These are phyloP conservation scores for Chytriomyces sp. DNA, from an alignment of 192 early-diverging fungal species.

Conservation along the genomic window DNA sequence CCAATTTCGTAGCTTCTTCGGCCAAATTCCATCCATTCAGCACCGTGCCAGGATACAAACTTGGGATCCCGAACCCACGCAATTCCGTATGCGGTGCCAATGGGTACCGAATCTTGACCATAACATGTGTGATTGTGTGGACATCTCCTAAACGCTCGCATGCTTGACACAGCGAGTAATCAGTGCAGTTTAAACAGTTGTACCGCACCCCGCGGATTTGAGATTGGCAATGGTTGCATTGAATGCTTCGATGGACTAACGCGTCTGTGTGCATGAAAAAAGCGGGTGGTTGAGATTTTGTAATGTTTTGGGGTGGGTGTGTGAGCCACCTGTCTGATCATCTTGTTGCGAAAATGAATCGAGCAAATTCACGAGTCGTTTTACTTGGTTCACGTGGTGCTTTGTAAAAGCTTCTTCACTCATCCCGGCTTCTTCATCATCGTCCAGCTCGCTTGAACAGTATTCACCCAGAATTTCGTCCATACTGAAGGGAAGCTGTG, in stretches of 20 bases:
- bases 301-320: too few species aligned
- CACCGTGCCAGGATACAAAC: conserved; percentile 76
- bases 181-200: conserved; percentile 92
- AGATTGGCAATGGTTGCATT: conserved; percentile 85
- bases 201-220: conserved; percentile 85
- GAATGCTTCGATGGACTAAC: conserved; percentile 75
- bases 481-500: not conserved
- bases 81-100: conserved; percentile 87
- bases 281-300: not conserved
- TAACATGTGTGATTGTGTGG: conserved; percentile 79
- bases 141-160: conserved; percentile 80
- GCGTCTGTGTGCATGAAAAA: conserved; percentile 39
- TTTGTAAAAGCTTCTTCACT: not conserved
- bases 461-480: not conserved
- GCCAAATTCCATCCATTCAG: conserved; percentile 8
- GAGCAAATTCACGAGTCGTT: not conserved
- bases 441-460: not conserved
- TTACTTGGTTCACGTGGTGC: not conserved
- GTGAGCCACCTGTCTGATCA: too few species aligned
- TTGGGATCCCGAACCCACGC: conserved; percentile 67
- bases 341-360: too few species aligned
- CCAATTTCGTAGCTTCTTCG: conserved; percentile 54
- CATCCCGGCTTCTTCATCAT: not conserved
- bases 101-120: conserved; percentile 88
- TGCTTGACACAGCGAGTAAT: conserved; percentile 86